Evolutionary conservation across 371 early-diverging fungal species (phyloP), one percentile per base, ranked within the genome.

Genomic region (Mortierella sp.): DNA sequence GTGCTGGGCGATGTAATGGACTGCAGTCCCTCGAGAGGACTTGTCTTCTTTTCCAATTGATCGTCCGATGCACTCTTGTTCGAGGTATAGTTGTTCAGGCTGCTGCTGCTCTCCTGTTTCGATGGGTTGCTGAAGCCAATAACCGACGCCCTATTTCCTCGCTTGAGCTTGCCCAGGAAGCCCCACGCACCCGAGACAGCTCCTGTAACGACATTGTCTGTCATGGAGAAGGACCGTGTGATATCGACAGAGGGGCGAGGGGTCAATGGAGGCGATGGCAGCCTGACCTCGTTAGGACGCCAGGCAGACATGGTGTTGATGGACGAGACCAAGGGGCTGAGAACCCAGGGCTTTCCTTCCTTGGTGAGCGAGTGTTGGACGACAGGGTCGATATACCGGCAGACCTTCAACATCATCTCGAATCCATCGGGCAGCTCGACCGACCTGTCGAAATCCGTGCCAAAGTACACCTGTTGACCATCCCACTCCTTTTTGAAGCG

Each of bases 391-490:
- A 92, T 91, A 68, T 89, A 78, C 39, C 84, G 87, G 11, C 89
- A 90, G 52, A 91, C 86, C 66, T 89, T 90, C 65, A 92, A 68
- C 71, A 90, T 90, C 74, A 91, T 79, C 87, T 89, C 89, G 67
- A 88, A 80, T 44, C 92, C 92, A 44, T 88, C 89, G 4, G 92
- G 92, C 4, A 89, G 85, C 16, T 78, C 77, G 5, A 83, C 79
- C 16, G 71, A 50, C 22, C 76, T 72, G 73, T 89, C 89, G 73
- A 91, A 91, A 64, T 89, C 90, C 44, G 89, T 86, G 7, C 91
- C 92, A 73, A 91, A 90, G 43, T 90, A 87, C n/a, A 92, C 86
- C 53, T 92, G 90, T 39, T 90, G 88, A 44, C 88, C 89, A 37
- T 87, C 77, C 86, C 90, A 86, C 69, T 87, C 88, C 79, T 88